Base-by-base conservation (phyloP, 2,329 filamentous ascomycete species). In the Fusarium sp. region DNA sequence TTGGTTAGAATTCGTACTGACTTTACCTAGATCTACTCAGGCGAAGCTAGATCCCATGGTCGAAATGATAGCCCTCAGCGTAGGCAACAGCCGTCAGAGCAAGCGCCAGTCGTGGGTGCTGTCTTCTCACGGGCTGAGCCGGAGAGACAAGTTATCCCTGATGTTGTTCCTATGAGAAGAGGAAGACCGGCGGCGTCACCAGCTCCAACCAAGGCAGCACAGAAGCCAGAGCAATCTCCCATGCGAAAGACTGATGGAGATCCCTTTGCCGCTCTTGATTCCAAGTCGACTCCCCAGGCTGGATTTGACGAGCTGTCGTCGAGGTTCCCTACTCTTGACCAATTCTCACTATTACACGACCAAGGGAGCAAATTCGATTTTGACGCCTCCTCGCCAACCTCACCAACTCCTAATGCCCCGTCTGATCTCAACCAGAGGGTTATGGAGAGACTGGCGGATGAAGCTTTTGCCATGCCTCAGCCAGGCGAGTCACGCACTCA, bases 161-260 rank as follows among this genome's bases (percentile, higher is more conserved):
- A 98, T 27, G 95, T 99, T 71, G 92, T 94, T 41, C 97, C 96
- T 1, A 98, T 98, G 97, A 91, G 97, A 70, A 90, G 97, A 84
- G 97, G 97, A 5, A 93, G 95, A 20, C 84, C 87, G 27, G 82
- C 82, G 6, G 79, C 85, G 18, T 81, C 84, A 10, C 84, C 85
- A 22, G 78, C 81, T 29, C 75, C 77, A 31, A 60, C 78, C 65
- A 67, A 77, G 10, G 48, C 75, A 6, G 87, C 88, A 6, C 87
- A 77, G 77, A 85, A 70, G 78, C 84, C 89, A 89, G 63, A 92
- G 85, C 77, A 94, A 6, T 93, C 94, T 0, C 89, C 91, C 75
- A 89, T 92, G 73, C 69, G 77, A 14, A 91, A 92, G 48, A 89
- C 91, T 2, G 88, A 88, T 29, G 91, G 90, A 56, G 97, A 99